These are phyloP conservation scores for Ophiocordyceps australis DNA, from an alignment of 2,329 filamentous ascomycete species.

Conservation along the genomic window DNA sequence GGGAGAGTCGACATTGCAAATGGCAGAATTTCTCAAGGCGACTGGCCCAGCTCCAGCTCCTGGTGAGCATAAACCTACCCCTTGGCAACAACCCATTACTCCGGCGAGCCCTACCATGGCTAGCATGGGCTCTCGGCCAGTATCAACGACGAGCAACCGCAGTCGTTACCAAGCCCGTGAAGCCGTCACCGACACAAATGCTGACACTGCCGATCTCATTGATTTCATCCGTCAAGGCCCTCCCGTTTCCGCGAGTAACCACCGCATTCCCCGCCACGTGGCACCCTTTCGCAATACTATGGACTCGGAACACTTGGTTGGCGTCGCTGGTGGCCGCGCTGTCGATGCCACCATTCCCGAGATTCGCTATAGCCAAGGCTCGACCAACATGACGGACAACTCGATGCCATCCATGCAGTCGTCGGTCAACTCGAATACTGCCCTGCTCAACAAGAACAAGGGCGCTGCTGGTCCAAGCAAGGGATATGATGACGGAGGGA, in stretches of 20 bases:
- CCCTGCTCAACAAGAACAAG: slow-evolving; percentile 36
- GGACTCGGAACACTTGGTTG: slow-evolving; percentile 62
- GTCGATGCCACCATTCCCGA: slow-evolving; percentile 39
- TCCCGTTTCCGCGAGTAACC: slow-evolving; percentile 37
- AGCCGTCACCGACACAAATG: slow-evolving; percentile 39
- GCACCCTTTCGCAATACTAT: slow-evolving; percentile 73
- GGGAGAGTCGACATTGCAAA: slow-evolving; percentile 58
- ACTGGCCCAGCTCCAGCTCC: slow-evolving; percentile 66
- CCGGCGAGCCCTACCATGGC: slow-evolving; percentile 13
- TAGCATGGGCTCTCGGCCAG: slow-evolving; percentile 19
- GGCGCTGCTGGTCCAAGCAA: slow-evolving; percentile 8
- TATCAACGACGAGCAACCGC: slow-evolving; percentile 21
- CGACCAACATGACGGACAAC: slow-evolving; percentile 36
- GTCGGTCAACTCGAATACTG: slow-evolving; percentile 58
- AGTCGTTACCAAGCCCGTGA: slow-evolving; percentile 53
- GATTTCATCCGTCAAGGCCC: slow-evolving; percentile 89
- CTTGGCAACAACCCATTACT: slow-evolving; percentile 15
- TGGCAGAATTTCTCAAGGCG: slow-evolving; percentile 77
- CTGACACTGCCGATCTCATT: slow-evolving; percentile 71
- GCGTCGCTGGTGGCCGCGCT: slow-evolving; percentile 33
- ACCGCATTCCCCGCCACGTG: slow-evolving; percentile 63
- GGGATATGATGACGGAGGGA: slow-evolving; percentile 28
- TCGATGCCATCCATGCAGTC: slow-evolving; percentile 40
- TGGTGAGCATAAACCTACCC: slow-evolving; percentile 18
- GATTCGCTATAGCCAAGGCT: slow-evolving; percentile 35